These are phyloP conservation scores for Maudiozyma pseudohumilis DNA, from an alignment of 805 yeast genomes.

Conservation along the genomic window DNA sequence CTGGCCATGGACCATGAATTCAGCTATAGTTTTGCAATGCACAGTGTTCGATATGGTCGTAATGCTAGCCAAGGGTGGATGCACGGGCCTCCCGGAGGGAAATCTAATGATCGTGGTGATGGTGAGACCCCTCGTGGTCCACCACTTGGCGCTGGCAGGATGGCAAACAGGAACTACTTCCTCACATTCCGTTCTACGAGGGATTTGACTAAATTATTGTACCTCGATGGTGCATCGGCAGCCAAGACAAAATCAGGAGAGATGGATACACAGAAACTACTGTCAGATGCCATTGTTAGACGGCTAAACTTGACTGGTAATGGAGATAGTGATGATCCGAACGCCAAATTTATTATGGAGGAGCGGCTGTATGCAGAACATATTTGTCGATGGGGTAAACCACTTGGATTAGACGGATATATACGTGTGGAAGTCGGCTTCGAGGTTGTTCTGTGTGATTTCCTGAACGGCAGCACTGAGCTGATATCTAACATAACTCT, in stretches of 20 bases:
- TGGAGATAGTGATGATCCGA: slow-evolving; percentile 7
- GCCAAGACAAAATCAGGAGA: slow-evolving; percentile 47
- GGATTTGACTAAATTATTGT: slow-evolving; percentile 41
- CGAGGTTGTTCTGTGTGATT: slow-evolving; percentile 54
- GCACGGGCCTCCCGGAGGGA: slow-evolving; percentile 5
- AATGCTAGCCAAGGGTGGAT: slow-evolving; percentile 6
- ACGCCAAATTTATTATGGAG: slow-evolving; percentile 11
- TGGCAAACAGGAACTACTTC: slow-evolving; percentile 3
- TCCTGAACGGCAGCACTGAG: slow-evolving; percentile 36
- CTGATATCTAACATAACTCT: slow-evolving; percentile 38
- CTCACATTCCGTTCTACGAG: slow-evolving; percentile 38
- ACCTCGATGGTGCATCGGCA: slow-evolving; percentile 64
- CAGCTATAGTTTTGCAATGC: slow-evolving; percentile 39
- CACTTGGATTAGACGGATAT: slow-evolving; percentile 48
- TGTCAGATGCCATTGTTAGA: slow-evolving; percentile 27
- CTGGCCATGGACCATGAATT: slow-evolving; percentile 56
- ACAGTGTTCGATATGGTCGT: slow-evolving; percentile 17
- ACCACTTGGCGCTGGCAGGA: no score
- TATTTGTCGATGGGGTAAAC: slow-evolving; percentile 46
- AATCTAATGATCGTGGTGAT: no score
- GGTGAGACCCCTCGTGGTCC: background rate
- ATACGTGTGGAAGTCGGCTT: slow-evolving; percentile 51
- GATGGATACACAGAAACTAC: slow-evolving; percentile 47
- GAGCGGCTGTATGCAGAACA: slow-evolving; percentile 40
- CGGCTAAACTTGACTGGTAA: slow-evolving; percentile 9